Evolutionary conservation across 352 stramenopile species (phyloP).

Genomic region (Globisporangium lucens): DNA sequence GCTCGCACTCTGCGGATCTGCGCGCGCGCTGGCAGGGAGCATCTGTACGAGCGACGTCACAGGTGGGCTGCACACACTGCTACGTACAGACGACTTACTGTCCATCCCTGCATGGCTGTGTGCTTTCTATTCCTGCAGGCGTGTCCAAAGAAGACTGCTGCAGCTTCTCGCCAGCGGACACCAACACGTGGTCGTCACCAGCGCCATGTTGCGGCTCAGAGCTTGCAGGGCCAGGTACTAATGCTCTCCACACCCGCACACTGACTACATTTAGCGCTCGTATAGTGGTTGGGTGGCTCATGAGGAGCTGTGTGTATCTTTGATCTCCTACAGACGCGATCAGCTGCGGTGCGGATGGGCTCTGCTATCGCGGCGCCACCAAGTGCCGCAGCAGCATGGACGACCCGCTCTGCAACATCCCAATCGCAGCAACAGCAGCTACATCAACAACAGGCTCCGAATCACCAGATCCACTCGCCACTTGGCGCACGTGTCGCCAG

Average conservation of each 20-base stretch:
- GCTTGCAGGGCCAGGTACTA: constrained; percentile 20
- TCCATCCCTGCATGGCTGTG: not conserved
- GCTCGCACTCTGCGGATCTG: not conserved
- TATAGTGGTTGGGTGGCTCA: not conserved
- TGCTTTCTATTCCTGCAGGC: constrained; percentile 14
- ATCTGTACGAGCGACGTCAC: not conserved
- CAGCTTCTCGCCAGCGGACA: constrained; percentile 24
- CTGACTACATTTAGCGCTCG: not conserved
- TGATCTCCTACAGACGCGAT: constrained; percentile 18
- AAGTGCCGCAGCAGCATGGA: constrained; percentile 32
- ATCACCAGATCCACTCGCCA: not conserved
- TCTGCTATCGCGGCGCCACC: constrained; percentile 22
- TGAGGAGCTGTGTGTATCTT: not conserved
- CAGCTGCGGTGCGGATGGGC: constrained; percentile 22
- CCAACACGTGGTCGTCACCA: not conserved
- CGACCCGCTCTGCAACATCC: constrained; percentile 35
- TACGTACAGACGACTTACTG: not conserved
- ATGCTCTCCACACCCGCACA: not conserved
- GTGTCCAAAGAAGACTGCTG: constrained; percentile 29
- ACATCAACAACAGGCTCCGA: not conserved
- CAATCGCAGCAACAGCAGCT: not conserved
- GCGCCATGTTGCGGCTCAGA: constrained; percentile 27
- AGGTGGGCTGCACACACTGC: not conserved
- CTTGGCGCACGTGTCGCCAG: constrained; percentile 25
- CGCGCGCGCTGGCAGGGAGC: not conserved